A percentile compares a stretch with the other conserved stretches of the same genome.
Evolutionary conservation across 805 yeast species (phyloP).

Genomic region (Candida suzukii): DNA sequence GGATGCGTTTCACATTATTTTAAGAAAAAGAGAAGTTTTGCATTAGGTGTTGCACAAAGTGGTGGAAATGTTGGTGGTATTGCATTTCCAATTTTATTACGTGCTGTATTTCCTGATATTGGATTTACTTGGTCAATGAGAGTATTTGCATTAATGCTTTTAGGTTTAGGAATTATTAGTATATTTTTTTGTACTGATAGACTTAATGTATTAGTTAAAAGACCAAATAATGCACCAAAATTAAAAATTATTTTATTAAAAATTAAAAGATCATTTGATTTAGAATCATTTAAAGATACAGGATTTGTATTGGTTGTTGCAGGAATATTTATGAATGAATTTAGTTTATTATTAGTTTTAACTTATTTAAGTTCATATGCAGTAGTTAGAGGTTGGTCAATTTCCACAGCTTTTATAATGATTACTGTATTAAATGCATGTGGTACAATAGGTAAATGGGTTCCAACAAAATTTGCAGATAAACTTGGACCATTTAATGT

Average conservation of each 20-base stretch:
- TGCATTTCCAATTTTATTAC: slow-evolving; percentile 47
- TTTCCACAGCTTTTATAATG: slow-evolving; percentile 33
- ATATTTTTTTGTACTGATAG: slow-evolving; percentile 36
- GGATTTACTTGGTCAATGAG: slow-evolving; percentile 61
- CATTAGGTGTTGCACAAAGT: slow-evolving; percentile 24
- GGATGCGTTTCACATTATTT: slow-evolving; percentile 43
- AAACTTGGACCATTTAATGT: slow-evolving; percentile 49
- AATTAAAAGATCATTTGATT: slow-evolving; percentile 20
- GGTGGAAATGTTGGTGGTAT: slow-evolving; percentile 69
- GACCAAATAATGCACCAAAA: not conserved
- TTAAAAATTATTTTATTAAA: slow-evolving; percentile 6
- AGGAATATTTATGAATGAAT: slow-evolving; percentile 34
- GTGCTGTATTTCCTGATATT: slow-evolving; percentile 32
- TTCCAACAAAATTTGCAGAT: slow-evolving; percentile 53
- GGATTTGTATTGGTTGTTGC: slow-evolving; percentile 31
- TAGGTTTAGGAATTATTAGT: slow-evolving; percentile 1
- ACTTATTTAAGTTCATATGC: slow-evolving; percentile 41
- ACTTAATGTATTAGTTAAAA: slow-evolving; percentile 14
- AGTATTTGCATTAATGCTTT: slow-evolving; percentile 32
- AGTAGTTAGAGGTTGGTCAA: slow-evolving; percentile 32
- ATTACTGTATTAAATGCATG: slow-evolving; percentile 40
- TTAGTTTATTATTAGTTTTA: slow-evolving; percentile 30
- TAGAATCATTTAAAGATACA: slow-evolving; percentile 29
- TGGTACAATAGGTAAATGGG: slow-evolving; percentile 45
- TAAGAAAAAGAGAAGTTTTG: slow-evolving; percentile 32